Percentiles rank a stretch among this genome's conserved stretches.
Conservation (phyloP, 345 rosid species). For the Citrus sinensis region DNA sequence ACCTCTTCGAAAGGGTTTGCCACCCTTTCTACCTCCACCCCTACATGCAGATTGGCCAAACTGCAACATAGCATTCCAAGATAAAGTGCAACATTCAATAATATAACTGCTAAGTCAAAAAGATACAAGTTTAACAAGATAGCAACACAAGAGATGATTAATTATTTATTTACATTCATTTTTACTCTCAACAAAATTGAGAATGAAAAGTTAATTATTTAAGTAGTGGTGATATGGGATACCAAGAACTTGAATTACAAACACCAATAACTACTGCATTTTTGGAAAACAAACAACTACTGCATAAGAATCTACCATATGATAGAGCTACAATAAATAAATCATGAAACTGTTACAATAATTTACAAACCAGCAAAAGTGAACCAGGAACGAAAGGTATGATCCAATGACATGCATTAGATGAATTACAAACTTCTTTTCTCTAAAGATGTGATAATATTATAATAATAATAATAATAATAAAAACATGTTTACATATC, state of each 20-base stretch:
- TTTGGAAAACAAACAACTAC: neutral
- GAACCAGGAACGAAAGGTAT: neutral
- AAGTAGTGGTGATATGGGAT: neutral
- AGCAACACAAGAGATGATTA: neutral
- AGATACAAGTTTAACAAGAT: neutral
- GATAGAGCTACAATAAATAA: neutral
- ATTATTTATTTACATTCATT: neutral
- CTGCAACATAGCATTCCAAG: constrained; percentile 23
- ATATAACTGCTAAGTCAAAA: constrained; percentile 1
- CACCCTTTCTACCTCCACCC: constrained; percentile 29
- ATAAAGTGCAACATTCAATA: constrained; percentile 14
- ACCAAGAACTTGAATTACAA: neutral
- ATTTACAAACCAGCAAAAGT: neutral
- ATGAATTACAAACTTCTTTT: neutral
- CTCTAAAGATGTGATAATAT: neutral
- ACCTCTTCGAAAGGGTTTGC: constrained; percentile 24
- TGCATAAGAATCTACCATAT: neutral
- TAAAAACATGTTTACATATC: neutral
- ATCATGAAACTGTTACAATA: neutral
- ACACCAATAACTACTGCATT: neutral
- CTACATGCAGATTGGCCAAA: constrained; percentile 25
- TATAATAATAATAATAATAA: neutral
- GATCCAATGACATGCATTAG: neutral
- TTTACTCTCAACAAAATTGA: neutral
- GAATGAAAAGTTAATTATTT: neutral